Conservation (phyloP, 2,329 filamentous ascomycete species). For the Dactylellina leptospora region DNA sequence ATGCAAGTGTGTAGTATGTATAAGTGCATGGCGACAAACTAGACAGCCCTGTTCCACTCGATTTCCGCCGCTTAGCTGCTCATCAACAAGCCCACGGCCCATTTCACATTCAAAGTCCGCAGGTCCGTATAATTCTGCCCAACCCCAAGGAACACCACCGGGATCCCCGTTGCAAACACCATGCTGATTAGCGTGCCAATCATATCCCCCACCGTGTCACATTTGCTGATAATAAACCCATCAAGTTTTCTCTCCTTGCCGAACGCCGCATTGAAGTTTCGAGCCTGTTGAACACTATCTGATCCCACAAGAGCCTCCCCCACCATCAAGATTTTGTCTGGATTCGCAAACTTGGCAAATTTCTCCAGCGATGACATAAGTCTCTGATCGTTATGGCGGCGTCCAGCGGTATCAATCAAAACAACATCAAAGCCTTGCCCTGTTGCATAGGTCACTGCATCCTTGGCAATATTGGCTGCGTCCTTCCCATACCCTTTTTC, state of each 20-base stretch:
- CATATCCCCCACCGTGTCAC: conserved; percentile 99
- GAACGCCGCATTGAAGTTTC: conserved; percentile 95
- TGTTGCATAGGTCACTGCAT: conserved; percentile 83
- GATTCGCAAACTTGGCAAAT: conserved; percentile 93
- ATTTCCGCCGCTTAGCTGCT: conserved; percentile 19
- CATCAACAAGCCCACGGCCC: conserved; percentile 57
- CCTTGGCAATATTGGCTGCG: conserved; percentile 91
- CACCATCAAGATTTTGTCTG: conserved; percentile 99
- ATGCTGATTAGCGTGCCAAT: conserved; percentile 86
- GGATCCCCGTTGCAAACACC: conserved; percentile 95
- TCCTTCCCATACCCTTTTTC: conserved; percentile 98
- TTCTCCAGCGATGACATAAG: conserved; percentile 98
- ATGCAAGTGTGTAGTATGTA: too few species aligned
- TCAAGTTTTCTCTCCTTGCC: conserved; percentile 81
- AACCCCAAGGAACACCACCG: conserved; percentile 84
- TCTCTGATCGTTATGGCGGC: conserved; percentile 92
- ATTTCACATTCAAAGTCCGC: conserved; percentile 57
- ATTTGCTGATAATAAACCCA: conserved; percentile 98
- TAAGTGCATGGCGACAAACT: too few species aligned
- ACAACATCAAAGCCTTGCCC: conserved; percentile 87
- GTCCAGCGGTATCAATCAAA: conserved; percentile 93
- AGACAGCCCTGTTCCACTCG: too few species aligned
- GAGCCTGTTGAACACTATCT: conserved; percentile 91
- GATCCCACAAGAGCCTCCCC: conserved; percentile 91
- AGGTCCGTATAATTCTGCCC: conserved; percentile 58